Base-by-base conservation (phyloP, 257 asterid species). In the Ballota nigra region DNA sequence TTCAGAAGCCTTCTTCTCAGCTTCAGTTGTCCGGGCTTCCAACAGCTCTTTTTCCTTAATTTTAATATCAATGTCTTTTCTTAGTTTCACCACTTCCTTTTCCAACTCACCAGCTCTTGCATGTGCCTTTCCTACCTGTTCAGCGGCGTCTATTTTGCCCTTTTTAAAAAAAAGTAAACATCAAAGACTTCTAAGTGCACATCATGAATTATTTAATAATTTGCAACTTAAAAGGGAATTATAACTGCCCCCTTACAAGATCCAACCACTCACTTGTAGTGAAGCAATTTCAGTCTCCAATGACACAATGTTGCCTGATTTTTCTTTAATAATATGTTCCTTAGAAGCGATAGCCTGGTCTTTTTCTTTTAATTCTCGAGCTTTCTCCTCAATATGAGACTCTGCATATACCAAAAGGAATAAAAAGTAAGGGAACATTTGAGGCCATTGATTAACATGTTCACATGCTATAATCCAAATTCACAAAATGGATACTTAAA, bases 71-170 rank as follows among this genome's bases (percentile, higher is more conserved):
- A 82, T 70, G 63, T 86, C 92, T 70, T 72, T 66, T 75, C 75
- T 84, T 74, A 90, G 90, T 72, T 78, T 82, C 75, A 87, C 92
- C 73, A 86, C 85, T 76, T 79, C 88, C 73, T 85, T 83, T 75
- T 89, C 96, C 84, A 93, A 77, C 53, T 86, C 95, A 51, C 22
- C 83, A 73, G 88, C 92, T 64, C 80, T 87, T 79, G 87, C 95
- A 52, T 84, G 92, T 68, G 92, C 96, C 86, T 85, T 88, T 26
- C 80, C 86, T 68, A 86, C 83, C 74, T 84, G 84, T 76, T 91
- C 95, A 49, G 86, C 79, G 18, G 89, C 85, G 75, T 80, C 89
- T 71, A 68, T 15, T 26, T 82, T 86, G 66, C 88, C 90, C 63
- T 87, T 90, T 77, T 79, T 82, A 96, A 86, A 52, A 31, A n/a